A percentile compares a stretch with the other conserved stretches of the same genome.
Conservation (phyloP, 73 alveolate species). For the Uronychia setigera region DNA sequence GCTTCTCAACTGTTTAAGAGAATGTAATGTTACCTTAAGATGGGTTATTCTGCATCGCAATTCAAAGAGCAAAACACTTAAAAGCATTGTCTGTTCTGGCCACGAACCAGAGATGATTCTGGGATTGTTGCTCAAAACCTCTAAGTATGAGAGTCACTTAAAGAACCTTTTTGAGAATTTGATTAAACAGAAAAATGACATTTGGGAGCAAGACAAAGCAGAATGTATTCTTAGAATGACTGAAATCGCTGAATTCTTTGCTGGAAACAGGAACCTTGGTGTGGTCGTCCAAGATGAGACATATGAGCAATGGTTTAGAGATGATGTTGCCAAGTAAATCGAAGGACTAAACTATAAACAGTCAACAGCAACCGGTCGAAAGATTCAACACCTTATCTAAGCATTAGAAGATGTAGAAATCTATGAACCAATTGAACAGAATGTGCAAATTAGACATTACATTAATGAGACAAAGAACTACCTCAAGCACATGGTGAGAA, state of each 20-base stretch:
- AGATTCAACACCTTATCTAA: constrained; percentile 84
- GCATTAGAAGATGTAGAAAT: constrained; percentile 90
- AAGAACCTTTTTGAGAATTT: constrained; percentile 35
- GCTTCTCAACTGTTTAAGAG: constrained; percentile 89
- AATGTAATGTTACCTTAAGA: constrained; percentile 92
- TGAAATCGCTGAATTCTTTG: constrained; percentile 85
- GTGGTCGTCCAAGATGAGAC: constrained; percentile 68
- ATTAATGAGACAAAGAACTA: constrained; percentile 83
- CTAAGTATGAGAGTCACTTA: constrained; percentile 62
- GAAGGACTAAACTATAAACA: constrained; percentile 79
- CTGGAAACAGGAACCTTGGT: constrained; percentile 76
- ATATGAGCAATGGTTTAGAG: constrained; percentile 89
- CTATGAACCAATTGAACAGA: constrained; percentile 85
- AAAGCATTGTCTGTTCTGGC: constrained; percentile 48
- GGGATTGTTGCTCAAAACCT: constrained; percentile 38
- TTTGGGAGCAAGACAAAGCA: constrained; percentile 64
- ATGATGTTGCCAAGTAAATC: constrained; percentile 80
- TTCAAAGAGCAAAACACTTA: constrained; percentile 77
- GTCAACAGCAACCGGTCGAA: constrained; percentile 93
- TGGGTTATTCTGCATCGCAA: constrained; percentile 94
- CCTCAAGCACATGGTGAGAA: constrained; percentile 93
- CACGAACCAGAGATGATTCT: constrained; percentile 59
- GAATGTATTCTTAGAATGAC: constrained; percentile 66
- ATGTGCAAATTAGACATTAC: constrained; percentile 90
- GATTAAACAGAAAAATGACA: constrained; percentile 39